phyloP scores from a whole-genome alignment of 345 rosid species.

The Populus alba region DNA sequence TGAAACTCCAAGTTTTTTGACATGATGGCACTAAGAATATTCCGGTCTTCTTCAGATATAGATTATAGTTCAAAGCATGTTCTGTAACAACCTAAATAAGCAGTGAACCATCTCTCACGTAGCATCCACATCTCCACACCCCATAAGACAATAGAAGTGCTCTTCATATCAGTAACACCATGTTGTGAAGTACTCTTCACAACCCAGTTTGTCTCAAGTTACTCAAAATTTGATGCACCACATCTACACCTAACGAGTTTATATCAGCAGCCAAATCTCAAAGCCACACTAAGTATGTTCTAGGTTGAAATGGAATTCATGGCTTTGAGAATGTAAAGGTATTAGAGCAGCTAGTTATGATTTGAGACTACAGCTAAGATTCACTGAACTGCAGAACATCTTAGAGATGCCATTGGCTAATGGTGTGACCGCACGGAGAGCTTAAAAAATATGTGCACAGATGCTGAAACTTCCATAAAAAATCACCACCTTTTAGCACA shows the following conservation, averaged over 20 bases:
- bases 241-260: background rate
- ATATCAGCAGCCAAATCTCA: background rate
- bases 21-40: background rate
- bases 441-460: background rate
- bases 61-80: background rate
- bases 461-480: background rate
- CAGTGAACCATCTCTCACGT: background rate
- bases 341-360: background rate
- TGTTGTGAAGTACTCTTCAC: background rate
- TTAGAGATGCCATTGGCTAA: background rate
- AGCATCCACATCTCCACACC: background rate
- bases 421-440: background rate
- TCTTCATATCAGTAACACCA: background rate
- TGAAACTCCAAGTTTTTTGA: conserved; percentile 3
- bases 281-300: background rate
- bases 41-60: background rate
- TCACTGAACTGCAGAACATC: background rate
- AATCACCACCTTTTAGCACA: background rate
- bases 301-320: background rate
- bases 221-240: background rate
- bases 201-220: background rate
- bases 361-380: background rate
- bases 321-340: background rate
- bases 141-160: background rate
- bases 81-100: background rate